Evolutionary conservation across 345 rosid species (phyloP).

Genomic region (Lagerstroemia speciosa): DNA sequence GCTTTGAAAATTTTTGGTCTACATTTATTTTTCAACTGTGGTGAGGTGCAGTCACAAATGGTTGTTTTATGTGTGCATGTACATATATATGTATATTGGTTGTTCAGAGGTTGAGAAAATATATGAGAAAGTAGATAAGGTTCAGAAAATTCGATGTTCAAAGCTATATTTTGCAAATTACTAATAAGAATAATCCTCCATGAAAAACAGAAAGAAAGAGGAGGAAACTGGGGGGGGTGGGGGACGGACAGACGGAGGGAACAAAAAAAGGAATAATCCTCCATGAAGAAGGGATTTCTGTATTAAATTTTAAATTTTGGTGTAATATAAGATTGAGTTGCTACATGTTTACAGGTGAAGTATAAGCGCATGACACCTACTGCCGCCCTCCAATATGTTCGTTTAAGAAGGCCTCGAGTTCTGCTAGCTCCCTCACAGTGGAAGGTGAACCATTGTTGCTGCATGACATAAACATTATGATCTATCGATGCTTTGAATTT

Average conservation of each 20-base stretch:
- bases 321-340: slow-evolving; percentile 10
- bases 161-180: not conserved
- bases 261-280: not conserved
- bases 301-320: not conserved
- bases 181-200: not conserved
- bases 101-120: not conserved
- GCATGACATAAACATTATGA: not conserved
- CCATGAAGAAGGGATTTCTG: not conserved
- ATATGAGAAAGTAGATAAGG: not conserved
- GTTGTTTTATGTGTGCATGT: too few species aligned
- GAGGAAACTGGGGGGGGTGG: too few species aligned
- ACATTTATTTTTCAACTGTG: not conserved
- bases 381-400: slow-evolving; percentile 46
- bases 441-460: slow-evolving; percentile 28
- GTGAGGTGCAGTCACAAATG: not conserved
- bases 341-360: slow-evolving; percentile 29
- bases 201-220: too few species aligned
- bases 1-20: not conserved
- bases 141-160: not conserved
- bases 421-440: slow-evolving; percentile 57
- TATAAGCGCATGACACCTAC: slow-evolving; percentile 48
- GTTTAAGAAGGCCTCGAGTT: slow-evolving; percentile 57
- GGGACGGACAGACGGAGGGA: too few species aligned
- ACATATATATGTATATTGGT: not conserved
- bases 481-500: not conserved